Base-by-base conservation (phyloP, 257 asterid species). In the Fraxinus americana region DNA sequence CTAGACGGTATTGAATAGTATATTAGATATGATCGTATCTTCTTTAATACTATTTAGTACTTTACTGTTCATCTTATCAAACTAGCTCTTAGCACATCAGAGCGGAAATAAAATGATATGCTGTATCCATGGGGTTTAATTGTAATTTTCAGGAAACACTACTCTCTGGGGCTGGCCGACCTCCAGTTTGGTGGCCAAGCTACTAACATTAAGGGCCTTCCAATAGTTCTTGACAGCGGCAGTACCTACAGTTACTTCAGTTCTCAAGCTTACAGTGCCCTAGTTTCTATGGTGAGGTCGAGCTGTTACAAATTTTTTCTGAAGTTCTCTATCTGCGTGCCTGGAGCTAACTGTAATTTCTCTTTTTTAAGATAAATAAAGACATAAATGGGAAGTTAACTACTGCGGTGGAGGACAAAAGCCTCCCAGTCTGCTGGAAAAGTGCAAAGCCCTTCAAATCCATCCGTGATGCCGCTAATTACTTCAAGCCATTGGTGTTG, bases 381-480 rank as follows among this genome's bases (percentile, higher is more conserved):
- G 84, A 84, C 32, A 9, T 86, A 43, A 80, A 84, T 3, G 63
- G 82, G 21, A 78, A 84, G 68, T 71, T 86, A 72, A 79, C 65
- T 21, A 86, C 83, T 48, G 92, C 92, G 12, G 82, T 30, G 5
- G 92, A 89, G 69, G 99, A 94, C 45, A 82, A 82, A 77, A 88
- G 81, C 86, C 97, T 94, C 35, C 97, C 99, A 0, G 45, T 94
- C 17, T 94, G 99, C 79, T 94, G 99, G 99, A 94, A 90, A 90
- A 90, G 87, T 7, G 23, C 86, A 21, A 90, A 85, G 32, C 80
- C 96, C 41, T 94, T 92, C 88, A 92, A 83, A 86, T 91, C 97
- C 36, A n/a, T 90, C 16, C 72, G 67, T 4, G 98, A 84, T 59
- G 86, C 78, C 65, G 52, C 76, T 72, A 71, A 52, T 80, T 72